These are phyloP conservation scores for Cadophora sp. DNA, from an alignment of 2,329 filamentous ascomycete genomes.

Conservation along the genomic window DNA sequence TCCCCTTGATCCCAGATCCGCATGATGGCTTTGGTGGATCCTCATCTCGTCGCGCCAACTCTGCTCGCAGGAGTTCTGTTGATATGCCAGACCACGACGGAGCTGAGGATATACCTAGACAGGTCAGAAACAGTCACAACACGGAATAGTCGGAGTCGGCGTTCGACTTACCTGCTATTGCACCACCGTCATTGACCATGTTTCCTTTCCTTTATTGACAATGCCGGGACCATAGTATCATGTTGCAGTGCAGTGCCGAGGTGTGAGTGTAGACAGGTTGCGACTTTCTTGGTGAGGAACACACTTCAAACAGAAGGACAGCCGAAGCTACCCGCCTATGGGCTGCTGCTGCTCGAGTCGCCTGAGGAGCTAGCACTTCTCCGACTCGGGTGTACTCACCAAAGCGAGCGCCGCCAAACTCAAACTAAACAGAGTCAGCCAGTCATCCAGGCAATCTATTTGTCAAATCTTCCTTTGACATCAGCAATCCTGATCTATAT, in stretches of 20 bases:
- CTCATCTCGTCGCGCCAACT: slow-evolving; percentile 54
- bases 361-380: neutral
- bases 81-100: slow-evolving; percentile 39
- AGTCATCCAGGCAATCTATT: slow-evolving; percentile 10
- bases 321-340: neutral
- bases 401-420: neutral
- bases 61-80: slow-evolving; percentile 43
- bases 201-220: slow-evolving; percentile 24
- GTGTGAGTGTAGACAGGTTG: slow-evolving; percentile 10
- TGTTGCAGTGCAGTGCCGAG: slow-evolving; percentile 21
- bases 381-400: neutral
- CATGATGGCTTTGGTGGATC: slow-evolving; percentile 55
- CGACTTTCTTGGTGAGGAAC: neutral
- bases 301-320: neutral
- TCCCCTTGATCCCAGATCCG: slow-evolving; percentile 55
- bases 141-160: neutral
- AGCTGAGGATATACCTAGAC: slow-evolving; percentile 23
- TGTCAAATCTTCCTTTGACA: slow-evolving; percentile 11
- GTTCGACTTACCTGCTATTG: slow-evolving; percentile 24
- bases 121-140: slow-evolving; percentile 20
- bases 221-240: slow-evolving; percentile 27
- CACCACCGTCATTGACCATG: slow-evolving; percentile 26
- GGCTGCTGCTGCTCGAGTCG: no score
- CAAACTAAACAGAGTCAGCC: neutral
- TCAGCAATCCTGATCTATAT: slow-evolving; percentile 8